Conservation (phyloP, 805 yeast species). For the Ogataea zsoltii region DNA sequence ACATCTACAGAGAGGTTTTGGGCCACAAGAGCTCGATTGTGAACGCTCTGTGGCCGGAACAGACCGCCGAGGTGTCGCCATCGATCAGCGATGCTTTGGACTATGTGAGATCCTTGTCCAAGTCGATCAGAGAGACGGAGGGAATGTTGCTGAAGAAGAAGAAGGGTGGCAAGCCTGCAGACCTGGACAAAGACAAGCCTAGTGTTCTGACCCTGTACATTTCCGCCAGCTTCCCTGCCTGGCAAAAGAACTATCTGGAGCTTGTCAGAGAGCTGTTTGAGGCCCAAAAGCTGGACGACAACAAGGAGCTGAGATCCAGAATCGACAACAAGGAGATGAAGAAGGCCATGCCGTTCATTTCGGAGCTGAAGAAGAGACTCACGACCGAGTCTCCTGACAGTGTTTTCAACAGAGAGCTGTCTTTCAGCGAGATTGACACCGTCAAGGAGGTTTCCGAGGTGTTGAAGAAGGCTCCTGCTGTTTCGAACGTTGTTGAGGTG, state of each 20-base stretch:
- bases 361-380: slow-evolving; percentile 80
- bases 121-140: slow-evolving; percentile 92
- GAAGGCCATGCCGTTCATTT: slow-evolving; percentile 97
- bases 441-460: slow-evolving; percentile 56
- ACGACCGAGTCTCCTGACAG: slow-evolving; percentile 65
- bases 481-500: slow-evolving; percentile 53
- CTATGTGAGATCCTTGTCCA: slow-evolving; percentile 75
- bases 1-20: slow-evolving; percentile 80
- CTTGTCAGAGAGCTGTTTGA: slow-evolving; percentile 78
- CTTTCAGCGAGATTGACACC: slow-evolving; percentile 74
- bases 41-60: slow-evolving; percentile 74
- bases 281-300: slow-evolving; percentile 61
- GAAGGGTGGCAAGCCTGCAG: slow-evolving; percentile 79
- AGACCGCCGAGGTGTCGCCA: slow-evolving; percentile 63
- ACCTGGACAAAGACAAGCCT: slow-evolving; percentile 73
- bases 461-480: slow-evolving; percentile 65
- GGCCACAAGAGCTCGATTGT: slow-evolving; percentile 68
- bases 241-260: slow-evolving; percentile 61
- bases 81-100: slow-evolving; percentile 66
- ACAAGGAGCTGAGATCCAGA: slow-evolving; percentile 59
- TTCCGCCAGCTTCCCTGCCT: slow-evolving; percentile 74
- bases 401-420: slow-evolving; percentile 87
- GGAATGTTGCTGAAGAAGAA: slow-evolving; percentile 80
- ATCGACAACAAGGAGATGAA: slow-evolving; percentile 86
- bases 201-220: slow-evolving; percentile 71